These are phyloP conservation scores for Volvox africanus DNA, from an alignment of 139 green algal species.

Conservation along the genomic window DNA sequence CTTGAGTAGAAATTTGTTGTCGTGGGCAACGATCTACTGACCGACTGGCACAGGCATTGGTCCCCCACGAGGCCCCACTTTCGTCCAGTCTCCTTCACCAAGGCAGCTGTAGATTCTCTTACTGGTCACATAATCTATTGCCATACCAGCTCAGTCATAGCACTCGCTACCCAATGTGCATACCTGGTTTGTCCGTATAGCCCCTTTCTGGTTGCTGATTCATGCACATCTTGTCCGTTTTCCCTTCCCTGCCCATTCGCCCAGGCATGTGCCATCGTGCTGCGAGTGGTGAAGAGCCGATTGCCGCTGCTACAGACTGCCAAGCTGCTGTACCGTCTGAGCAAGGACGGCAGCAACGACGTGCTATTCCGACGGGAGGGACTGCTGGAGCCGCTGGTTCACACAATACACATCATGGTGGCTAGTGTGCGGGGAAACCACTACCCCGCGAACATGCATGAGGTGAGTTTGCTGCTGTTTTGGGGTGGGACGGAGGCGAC, in stretches of 20 bases:
- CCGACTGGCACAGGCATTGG: too few species aligned
- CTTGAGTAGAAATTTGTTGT: too few species aligned
- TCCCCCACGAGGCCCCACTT: too few species aligned
- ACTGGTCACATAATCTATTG: too few species aligned
- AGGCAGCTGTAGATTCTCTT: too few species aligned
- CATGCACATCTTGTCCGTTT: neutral
- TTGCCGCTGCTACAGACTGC: slow-evolving; percentile 60
- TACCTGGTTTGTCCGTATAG: too few species aligned
- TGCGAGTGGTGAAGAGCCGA: slow-evolving; percentile 57
- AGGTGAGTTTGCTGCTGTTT: slow-evolving; percentile 17
- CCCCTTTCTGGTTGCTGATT: too few species aligned
- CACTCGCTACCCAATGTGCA: too few species aligned
- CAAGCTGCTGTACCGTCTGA: slow-evolving; percentile 65
- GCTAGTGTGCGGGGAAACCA: slow-evolving; percentile 17
- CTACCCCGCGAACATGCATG: slow-evolving; percentile 43
- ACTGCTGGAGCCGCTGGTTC: slow-evolving; percentile 63
- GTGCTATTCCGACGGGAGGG: slow-evolving; percentile 56
- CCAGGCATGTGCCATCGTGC: slow-evolving; percentile 52
- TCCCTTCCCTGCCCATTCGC: neutral
- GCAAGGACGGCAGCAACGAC: slow-evolving; percentile 63
- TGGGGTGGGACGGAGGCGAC: neutral
- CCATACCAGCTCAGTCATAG: too few species aligned
- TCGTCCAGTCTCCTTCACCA: too few species aligned
- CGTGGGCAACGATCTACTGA: too few species aligned
- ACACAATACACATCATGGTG: slow-evolving; percentile 62